Conservation (phyloP, 208 protist genomes). For the Dictyostelium gargantuum region DNA sequence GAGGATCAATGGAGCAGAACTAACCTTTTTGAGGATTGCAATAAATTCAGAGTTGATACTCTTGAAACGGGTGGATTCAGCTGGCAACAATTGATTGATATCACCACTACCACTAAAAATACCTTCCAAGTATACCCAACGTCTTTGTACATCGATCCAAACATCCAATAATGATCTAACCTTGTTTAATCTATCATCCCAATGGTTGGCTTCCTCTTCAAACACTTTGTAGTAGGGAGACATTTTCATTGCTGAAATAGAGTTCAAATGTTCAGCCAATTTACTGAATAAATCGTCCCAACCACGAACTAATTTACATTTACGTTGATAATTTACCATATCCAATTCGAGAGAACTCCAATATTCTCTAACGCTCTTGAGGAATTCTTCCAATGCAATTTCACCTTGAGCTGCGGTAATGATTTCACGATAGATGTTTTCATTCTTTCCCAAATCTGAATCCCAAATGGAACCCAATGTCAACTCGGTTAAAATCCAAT, state of each 20-base stretch:
- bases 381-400: constrained; percentile 90
- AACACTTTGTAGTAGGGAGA: constrained; percentile 96
- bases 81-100: constrained; percentile 95
- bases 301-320: constrained; percentile 94
- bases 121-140: constrained; percentile 98
- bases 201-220: constrained; percentile 88
- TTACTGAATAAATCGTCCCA: constrained; percentile 97
- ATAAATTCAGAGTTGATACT: constrained; percentile 94
- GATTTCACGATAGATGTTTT: constrained; percentile 85
- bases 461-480: constrained; percentile 94
- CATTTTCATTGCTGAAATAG: constrained; percentile 93
- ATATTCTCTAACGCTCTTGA: constrained; percentile 89
- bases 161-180: constrained; percentile 93
- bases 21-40: constrained; percentile 91
- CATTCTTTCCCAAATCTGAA: constrained; percentile 87
- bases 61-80: constrained; percentile 93
- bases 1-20: constrained; percentile 89
- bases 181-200: constrained; percentile 94
- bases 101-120: constrained; percentile 95
- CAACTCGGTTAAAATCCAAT: constrained; percentile 91
- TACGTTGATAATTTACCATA: constrained; percentile 94
- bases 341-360: constrained; percentile 95
- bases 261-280: constrained; percentile 94
- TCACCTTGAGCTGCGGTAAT: constrained; percentile 88
- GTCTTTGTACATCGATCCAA: constrained; percentile 96